Conservation (phyloP, 257 asterid species). For the Handroanthus guayacan region DNA sequence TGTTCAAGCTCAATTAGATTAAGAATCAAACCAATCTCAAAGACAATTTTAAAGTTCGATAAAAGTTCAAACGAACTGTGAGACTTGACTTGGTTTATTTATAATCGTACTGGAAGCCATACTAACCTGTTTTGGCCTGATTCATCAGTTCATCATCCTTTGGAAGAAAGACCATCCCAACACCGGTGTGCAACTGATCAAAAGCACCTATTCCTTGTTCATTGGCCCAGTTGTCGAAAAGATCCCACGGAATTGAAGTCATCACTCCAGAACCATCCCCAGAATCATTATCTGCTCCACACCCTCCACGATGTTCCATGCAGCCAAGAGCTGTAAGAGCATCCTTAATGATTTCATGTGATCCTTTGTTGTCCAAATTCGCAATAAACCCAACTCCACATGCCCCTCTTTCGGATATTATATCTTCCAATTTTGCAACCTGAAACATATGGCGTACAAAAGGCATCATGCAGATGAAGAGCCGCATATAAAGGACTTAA, state of each 20-base stretch:
- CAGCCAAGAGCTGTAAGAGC: constrained; percentile 98
- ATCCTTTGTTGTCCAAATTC: constrained; percentile 82
- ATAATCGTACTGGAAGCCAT: too few relatives aligned
- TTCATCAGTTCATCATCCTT: constrained; percentile 66
- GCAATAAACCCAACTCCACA: constrained; percentile 99
- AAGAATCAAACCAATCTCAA: too few relatives aligned
- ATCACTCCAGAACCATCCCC: constrained; percentile 99
- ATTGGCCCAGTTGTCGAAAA: constrained; percentile 85
- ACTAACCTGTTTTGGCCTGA: constrained; percentile 82
- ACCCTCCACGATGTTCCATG: constrained; percentile 99
- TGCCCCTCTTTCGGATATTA: constrained; percentile 88
- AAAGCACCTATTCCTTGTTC: constrained; percentile 75
- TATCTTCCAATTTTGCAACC: constrained; percentile 92
- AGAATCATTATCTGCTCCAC: constrained; percentile 99
- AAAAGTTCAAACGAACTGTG: too few relatives aligned
- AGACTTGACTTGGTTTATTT: too few relatives aligned
- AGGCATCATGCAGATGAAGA: constrained; percentile 16
- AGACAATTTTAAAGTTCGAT: too few relatives aligned
- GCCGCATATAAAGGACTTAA: constrained; percentile 25
- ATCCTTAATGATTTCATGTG: constrained; percentile 81
- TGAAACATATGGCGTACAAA: constrained; percentile 39
- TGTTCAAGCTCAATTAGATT: too few relatives aligned
- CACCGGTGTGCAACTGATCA: constrained; percentile 86
- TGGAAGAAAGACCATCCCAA: constrained; percentile 96
- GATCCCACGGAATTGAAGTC: constrained; percentile 98